Evolutionary conservation across 2,329 filamentous ascomycete species (phyloP).

Genomic region (Cladosporium velox): DNA sequence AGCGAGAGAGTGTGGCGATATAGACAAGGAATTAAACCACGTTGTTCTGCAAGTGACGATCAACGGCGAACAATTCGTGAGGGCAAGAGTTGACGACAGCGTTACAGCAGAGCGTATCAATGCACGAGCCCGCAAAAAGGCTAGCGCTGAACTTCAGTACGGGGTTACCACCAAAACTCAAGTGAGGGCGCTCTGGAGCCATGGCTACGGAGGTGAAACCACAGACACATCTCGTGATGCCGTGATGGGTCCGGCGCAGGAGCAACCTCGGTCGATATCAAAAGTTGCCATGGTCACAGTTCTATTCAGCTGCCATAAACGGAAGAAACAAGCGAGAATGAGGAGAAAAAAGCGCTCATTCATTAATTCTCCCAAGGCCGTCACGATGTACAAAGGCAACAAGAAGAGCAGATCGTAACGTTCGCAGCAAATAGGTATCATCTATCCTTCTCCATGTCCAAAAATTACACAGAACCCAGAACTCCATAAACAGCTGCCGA

Average conservation of each 20-base stretch:
- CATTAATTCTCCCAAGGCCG: neutral
- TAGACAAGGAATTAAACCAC: neutral
- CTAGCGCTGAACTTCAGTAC: neutral
- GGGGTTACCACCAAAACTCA: neutral
- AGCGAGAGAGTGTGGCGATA: neutral
- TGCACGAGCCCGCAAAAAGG: neutral
- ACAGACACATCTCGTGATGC: neutral
- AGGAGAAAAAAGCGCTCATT: neutral
- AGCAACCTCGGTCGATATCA: neutral
- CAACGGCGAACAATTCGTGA: neutral
- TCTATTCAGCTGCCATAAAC: neutral
- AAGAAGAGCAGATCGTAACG: neutral
- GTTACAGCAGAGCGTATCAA: neutral
- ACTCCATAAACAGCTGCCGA: neutral
- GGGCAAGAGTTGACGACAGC: neutral
- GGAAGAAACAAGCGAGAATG: neutral
- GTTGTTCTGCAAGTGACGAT: neutral
- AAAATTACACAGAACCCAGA: neutral
- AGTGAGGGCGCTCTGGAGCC: neutral
- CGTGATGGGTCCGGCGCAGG: neutral
- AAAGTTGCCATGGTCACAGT: neutral
- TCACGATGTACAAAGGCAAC: constrained; percentile 8
- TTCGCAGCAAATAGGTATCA: constrained; percentile 13
- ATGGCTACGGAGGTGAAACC: neutral
- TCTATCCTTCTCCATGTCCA: constrained; percentile 10